Conservation (phyloP, 1,284 basidiomycete genomes). For the Cryptococcus maquisensis region DNA sequence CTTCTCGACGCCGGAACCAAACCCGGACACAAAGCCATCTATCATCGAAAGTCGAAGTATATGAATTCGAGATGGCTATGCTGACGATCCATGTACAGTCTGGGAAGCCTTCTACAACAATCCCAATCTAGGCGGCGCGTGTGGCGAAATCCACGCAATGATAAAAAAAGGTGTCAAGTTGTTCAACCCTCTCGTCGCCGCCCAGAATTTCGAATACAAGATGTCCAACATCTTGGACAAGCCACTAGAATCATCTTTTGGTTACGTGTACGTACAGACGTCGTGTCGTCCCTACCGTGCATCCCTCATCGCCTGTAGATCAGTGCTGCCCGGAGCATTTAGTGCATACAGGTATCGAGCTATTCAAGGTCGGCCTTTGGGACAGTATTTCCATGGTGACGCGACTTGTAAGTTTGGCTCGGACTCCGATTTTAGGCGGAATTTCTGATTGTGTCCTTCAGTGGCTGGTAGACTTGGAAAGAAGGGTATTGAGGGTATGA, state of each 20-base stretch:
- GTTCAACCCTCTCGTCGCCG: slow-evolving; percentile 80
- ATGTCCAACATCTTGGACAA: slow-evolving; percentile 89
- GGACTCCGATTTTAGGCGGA: neutral
- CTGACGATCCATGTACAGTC: too few relatives aligned
- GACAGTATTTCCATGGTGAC: slow-evolving; percentile 98
- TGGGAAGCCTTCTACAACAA: slow-evolving; percentile 73
- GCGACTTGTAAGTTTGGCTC: slow-evolving; percentile 61
- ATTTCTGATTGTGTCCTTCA: slow-evolving; percentile 9
- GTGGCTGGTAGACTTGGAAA: slow-evolving; percentile 84
- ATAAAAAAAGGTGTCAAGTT: slow-evolving; percentile 87
- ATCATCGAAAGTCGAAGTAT: slow-evolving; percentile 58
- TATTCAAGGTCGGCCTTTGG: slow-evolving; percentile 84
- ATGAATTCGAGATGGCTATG: too few relatives aligned
- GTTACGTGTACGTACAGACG: slow-evolving; percentile 51
- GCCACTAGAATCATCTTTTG: slow-evolving; percentile 90
- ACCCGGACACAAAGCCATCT: slow-evolving; percentile 93
- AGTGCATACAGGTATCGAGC: slow-evolving; percentile 90
- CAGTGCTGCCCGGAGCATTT: slow-evolving; percentile 95
- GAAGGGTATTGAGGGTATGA: slow-evolving; percentile 96
- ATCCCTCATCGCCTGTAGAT: too few relatives aligned
- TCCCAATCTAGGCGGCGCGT: slow-evolving; percentile 68
- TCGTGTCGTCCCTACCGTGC: too few relatives aligned
- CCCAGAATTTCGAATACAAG: slow-evolving; percentile 98
- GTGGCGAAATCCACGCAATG: slow-evolving; percentile 93
- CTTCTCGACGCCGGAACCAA: slow-evolving; percentile 92